Evolutionary conservation across 805 yeast genomes (phyloP), one percentile per base, ranked within the genome.

Genomic region (Wickerhamiella lipophila): DNA sequence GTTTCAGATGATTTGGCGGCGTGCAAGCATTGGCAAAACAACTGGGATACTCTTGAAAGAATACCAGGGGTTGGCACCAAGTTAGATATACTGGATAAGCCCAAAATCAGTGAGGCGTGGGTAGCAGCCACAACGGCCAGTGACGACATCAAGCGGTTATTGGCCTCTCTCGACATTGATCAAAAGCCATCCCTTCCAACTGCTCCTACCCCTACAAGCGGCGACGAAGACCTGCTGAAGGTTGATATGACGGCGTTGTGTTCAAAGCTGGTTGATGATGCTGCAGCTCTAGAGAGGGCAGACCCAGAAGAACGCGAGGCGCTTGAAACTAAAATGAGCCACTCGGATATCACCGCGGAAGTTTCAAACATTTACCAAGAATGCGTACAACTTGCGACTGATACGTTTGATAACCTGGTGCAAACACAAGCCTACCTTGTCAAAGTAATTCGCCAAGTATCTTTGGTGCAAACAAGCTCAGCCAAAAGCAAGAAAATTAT

Each of bases 381-480:
- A 15, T 15, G 12, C 12, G 12, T 42, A 6, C 46, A 42, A 25
- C 26, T 42, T 12, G 35, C 46, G 6, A 8, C 9, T 6, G 25
- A 15, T 21, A 6, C 11, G 16, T 13, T 6, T 21, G 18, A 15
- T 6, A 15, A 30, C 5, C 6, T 15, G 4, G 6, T 16, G 19
- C n/a, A 16, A 13, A 18, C 52, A 4, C 56, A 52, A 38, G 34
- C 16, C 18, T 25, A 26, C 12, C 47, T 54, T 8, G 11, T 43
- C 8, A 32, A 23, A 3, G 53, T 47, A 8, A 48, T 64, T 36
- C 30, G 49, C 6, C 39, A 48, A 15, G 50, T 62, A 3, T 55
- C 63, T 5, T 50, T 48, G 8, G 44, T 63, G 11, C 71, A 67
- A 47, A 50, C 53, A 15, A 54, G 53, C 4, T 57, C 61, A 15